A percentile compares a stretch with the other conserved stretches of the same genome.
Evolutionary conservation across 176 grass and related monocot species (phyloP).

Genomic region (Miscanthus lutarioriparius): DNA sequence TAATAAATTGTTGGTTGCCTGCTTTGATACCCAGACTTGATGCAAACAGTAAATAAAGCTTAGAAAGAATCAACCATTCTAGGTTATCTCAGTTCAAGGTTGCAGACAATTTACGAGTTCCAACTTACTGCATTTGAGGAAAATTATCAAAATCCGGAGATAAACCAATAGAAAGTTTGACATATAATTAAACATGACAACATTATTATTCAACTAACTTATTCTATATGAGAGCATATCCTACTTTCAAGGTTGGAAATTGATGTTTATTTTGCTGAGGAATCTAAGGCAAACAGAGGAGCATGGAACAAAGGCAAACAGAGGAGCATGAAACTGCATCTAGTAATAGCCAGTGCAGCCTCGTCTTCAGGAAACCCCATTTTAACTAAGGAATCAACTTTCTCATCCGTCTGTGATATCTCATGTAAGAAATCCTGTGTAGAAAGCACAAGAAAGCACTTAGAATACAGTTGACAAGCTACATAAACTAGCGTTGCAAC

Average conservation of each 20-base stretch:
- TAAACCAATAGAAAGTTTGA: not conserved
- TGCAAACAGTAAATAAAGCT: too few relatives aligned
- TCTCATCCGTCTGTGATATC: constrained; percentile 57
- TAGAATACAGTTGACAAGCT: not conserved
- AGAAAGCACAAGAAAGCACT: too few relatives aligned
- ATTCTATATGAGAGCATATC: not conserved
- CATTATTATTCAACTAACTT: not conserved
- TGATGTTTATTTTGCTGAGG: not conserved
- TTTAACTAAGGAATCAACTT: constrained; percentile 52
- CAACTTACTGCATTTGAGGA: not conserved
- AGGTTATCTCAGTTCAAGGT: not conserved
- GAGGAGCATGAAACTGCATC: constrained; percentile 82
- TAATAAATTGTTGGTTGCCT: too few relatives aligned
- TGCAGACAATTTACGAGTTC: not conserved
- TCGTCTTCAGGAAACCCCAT: constrained; percentile 79
- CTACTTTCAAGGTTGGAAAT: not conserved
- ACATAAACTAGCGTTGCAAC: not conserved
- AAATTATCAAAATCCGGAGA: not conserved
- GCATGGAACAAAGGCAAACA: not conserved
- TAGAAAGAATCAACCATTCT: not conserved
- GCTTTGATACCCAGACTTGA: too few relatives aligned
- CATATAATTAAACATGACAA: not conserved
- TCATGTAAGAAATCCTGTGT: constrained; percentile 71
- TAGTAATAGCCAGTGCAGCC: constrained; percentile 58
- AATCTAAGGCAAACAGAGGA: not conserved